Conservation (phyloP, 805 yeast genomes). For the Clavispora fructus region DNA sequence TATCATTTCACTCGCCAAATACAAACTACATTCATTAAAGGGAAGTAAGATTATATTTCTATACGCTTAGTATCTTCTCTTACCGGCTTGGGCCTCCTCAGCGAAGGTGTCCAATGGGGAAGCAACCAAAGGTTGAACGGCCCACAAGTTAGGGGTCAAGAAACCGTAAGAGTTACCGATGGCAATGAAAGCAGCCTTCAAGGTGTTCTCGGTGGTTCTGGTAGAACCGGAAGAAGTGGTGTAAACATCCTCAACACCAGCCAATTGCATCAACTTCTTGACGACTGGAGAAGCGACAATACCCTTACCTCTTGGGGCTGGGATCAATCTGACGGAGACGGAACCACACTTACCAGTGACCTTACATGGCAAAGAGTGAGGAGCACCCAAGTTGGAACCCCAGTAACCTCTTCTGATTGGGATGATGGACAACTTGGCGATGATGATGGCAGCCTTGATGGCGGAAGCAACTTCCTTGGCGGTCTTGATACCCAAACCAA, state of each 20-base stretch:
- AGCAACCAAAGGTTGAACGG: conserved; percentile 71
- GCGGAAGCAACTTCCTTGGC: conserved; percentile 99
- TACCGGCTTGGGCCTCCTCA: conserved; percentile 62
- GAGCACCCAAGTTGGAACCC: conserved; percentile 99
- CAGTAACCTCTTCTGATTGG: conserved; percentile 99
- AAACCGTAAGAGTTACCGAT: conserved; percentile 99
- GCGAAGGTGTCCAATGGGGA: conserved; percentile 96
- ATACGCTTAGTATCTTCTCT: conserved; percentile 64
- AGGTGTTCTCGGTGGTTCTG: conserved; percentile 99
- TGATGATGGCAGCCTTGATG: conserved; percentile 98
- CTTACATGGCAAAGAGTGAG: conserved; percentile 97
- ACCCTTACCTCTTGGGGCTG: conserved; percentile 99
- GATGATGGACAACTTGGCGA: conserved; percentile 96
- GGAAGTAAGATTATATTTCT: conserved; percentile 1
- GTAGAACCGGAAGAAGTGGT: conserved; percentile 98
- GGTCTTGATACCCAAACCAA: conserved; percentile 99
- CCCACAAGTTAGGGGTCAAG: conserved; percentile 99
- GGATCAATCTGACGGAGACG: conserved; percentile 95
- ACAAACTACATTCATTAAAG: background rate
- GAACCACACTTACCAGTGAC: conserved; percentile 99
- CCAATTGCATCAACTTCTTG: conserved; percentile 97
- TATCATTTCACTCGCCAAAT: no score
- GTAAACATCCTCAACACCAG: conserved; percentile 99
- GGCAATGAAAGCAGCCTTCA: conserved; percentile 99
- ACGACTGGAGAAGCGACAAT: conserved; percentile 99